These are phyloP conservation scores for Suillus cothurnatus DNA, from an alignment of 768 basidiomycete species.

Conservation along the genomic window DNA sequence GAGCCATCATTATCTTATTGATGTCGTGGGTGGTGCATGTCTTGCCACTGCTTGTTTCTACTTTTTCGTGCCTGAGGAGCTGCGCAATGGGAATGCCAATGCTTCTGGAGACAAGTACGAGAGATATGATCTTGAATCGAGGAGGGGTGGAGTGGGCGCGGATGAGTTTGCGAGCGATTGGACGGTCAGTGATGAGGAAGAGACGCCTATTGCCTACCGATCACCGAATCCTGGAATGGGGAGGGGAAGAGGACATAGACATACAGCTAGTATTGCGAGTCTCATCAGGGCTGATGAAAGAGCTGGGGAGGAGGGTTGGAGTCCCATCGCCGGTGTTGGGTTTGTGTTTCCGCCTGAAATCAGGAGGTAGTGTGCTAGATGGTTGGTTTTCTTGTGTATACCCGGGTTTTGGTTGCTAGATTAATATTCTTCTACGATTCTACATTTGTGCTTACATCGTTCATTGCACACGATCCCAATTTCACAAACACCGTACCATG, in stretches of 20 bases:
- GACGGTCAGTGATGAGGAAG: conserved; percentile 67
- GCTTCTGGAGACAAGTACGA: conserved; percentile 63
- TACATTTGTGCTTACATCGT: too few relatives aligned
- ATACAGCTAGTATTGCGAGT: conserved; percentile 85
- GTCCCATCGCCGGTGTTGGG: conserved; percentile 58
- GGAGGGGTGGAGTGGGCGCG: conserved; percentile 32
- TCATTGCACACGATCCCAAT: too few relatives aligned
- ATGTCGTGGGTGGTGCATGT: conserved; percentile 92
- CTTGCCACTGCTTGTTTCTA: conserved; percentile 89
- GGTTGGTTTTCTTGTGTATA: background rate
- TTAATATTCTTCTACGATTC: background rate
- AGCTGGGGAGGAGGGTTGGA: conserved; percentile 71
- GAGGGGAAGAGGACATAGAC: conserved; percentile 55
- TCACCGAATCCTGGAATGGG: conserved; percentile 49
- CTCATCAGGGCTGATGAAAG: conserved; percentile 77
- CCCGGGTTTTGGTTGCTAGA: background rate
- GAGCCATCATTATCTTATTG: conserved; percentile 98
- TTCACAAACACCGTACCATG: too few relatives aligned
- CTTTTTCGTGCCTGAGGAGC: conserved; percentile 79
- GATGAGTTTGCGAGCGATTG: conserved; percentile 36
- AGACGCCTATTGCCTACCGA: conserved; percentile 68
- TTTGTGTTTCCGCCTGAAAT: conserved; percentile 52
- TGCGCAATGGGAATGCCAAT: conserved; percentile 57
- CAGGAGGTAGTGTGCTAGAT: conserved; percentile 15
- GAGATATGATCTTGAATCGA: conserved; percentile 71